Base-by-base conservation (phyloP, 208 protist genomes). In the Pavlovales sp. region DNA sequence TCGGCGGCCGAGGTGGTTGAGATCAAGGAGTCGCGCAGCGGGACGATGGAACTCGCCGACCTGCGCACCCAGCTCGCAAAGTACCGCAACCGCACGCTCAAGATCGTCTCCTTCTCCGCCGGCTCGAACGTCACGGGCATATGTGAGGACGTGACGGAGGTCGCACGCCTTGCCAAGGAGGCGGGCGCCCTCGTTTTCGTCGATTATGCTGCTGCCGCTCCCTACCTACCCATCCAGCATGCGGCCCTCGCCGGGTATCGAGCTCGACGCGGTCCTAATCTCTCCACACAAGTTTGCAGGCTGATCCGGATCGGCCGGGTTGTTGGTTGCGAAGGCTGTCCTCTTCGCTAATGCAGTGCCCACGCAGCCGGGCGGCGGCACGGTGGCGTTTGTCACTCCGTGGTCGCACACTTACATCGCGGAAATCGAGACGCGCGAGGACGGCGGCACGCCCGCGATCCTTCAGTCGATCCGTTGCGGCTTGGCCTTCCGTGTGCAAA, bases 241-340 rank as follows among this genome's bases (percentile, higher is more conserved):
- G 88, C 92, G 94, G 75, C 90, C 90, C 37, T 47, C 0, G n/a
- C 84, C 77, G 76, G 26, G 75, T 5, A 75, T 47, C 28, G 79
- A 88, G 30, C 90, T 93, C 40, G 94, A 96, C 86, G 93, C 93
- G 26, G 75, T 95, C 30, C 89, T 95, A 22, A 71, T 95, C 41
- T 93, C 92, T 20, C 81, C 92, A 0, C 94, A 95, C 84, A 95
- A 95, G 80, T 90, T 95, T 40, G 34, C 94, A 10, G 94, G 94
- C 46, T 93, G 94, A 11, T 89, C 90, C 32, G 67, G 76, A 0
- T 92, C 92, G 10, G 89, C 94, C 0, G 93, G 93, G 41, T 34
- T 95, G 40, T 41, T 83, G 18, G 11, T 83, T 7, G 79, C 40
- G 7, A 18, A 37, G 10, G 40, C 32, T 14, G 10, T 10, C 8